Conservation (phyloP, 2,329 filamentous ascomycete species). For the Phialocephala subalpina region DNA sequence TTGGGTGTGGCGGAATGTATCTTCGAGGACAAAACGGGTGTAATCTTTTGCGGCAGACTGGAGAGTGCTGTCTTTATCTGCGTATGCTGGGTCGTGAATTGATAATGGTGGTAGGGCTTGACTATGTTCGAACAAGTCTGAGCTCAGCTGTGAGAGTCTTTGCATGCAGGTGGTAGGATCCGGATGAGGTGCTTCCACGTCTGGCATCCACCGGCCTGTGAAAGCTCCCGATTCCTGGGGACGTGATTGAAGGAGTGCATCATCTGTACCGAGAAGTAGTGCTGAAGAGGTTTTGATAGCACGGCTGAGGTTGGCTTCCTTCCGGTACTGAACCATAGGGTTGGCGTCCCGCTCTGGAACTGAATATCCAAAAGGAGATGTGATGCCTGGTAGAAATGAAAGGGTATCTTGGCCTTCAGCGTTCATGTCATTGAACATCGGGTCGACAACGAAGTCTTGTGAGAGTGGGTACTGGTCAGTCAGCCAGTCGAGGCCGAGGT, state of each 20-base stretch:
- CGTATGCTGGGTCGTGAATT: constrained; percentile 29
- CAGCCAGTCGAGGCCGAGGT: constrained; percentile 16
- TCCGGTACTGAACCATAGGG: background rate
- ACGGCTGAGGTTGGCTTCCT: constrained; percentile 6
- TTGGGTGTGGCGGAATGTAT: constrained; percentile 34
- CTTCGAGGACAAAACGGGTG: constrained; percentile 27
- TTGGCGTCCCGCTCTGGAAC: background rate
- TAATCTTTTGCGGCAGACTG: constrained; percentile 2
- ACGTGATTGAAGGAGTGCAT: background rate
- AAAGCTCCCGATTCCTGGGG: no score
- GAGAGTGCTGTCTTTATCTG: background rate
- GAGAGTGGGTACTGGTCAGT: background rate
- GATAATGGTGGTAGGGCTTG: constrained; percentile 33
- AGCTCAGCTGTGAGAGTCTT: constrained; percentile 34
- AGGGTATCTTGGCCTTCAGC: constrained; percentile 2
- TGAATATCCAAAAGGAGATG: background rate
- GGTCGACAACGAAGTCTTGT: constrained; percentile 9
- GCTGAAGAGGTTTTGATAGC: background rate
- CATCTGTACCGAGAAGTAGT: background rate
- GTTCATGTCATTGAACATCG: constrained; percentile 11
- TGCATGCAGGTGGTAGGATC: constrained; percentile 27
- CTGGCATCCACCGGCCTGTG: background rate
- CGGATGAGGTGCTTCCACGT: background rate
- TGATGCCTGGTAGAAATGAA: background rate
- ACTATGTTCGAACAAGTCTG: constrained; percentile 32